phyloP scores from a whole-genome alignment of 495 filamentous ascomycete genomes.

The Terfezia claveryi region DNA sequence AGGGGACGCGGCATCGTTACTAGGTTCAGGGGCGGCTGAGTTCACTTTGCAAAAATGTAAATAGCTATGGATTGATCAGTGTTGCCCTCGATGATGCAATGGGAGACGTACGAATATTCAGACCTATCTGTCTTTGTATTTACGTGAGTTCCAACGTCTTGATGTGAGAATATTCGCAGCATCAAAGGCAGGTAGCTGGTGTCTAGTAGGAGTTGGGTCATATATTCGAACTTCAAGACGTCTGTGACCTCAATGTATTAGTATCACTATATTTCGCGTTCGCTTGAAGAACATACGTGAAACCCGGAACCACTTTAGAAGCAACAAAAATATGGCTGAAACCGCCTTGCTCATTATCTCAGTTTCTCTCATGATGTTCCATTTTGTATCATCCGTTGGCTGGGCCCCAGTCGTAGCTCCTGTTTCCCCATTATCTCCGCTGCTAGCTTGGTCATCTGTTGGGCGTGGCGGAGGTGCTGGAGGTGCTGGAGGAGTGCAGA shows the following conservation, averaged over 20 bases:
- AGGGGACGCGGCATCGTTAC: background rate
- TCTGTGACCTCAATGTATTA: conserved; percentile 28
- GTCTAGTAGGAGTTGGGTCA: conserved; percentile 80
- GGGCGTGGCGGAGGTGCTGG: conserved; percentile 6
- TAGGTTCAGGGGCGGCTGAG: background rate
- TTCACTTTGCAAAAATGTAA: background rate
- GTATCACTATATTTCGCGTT: background rate
- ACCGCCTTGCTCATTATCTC: conserved; percentile 84
- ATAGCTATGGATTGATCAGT: background rate
- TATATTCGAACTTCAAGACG: conserved; percentile 84
- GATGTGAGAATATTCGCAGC: conserved; percentile 48
- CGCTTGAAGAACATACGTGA: conserved; percentile 42
- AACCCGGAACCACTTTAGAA: conserved; percentile 91
- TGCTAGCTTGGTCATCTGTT: background rate
- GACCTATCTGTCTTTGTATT: conserved; percentile 16
- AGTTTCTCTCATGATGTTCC: conserved; percentile 54
- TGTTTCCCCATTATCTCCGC: too few species aligned
- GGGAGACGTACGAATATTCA: conserved; percentile 7
- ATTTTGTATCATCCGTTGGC: conserved; percentile 32
- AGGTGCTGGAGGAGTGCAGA: conserved; percentile 31
- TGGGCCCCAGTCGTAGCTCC: too few species aligned
- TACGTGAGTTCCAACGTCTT: conserved; percentile 3
- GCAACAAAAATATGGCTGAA: conserved; percentile 57
- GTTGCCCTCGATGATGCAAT: conserved; percentile 12
- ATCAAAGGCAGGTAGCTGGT: conserved; percentile 83